Evolutionary conservation across 306 rosid genomes (phyloP).

Genomic region (Quercus berberidifolia): DNA sequence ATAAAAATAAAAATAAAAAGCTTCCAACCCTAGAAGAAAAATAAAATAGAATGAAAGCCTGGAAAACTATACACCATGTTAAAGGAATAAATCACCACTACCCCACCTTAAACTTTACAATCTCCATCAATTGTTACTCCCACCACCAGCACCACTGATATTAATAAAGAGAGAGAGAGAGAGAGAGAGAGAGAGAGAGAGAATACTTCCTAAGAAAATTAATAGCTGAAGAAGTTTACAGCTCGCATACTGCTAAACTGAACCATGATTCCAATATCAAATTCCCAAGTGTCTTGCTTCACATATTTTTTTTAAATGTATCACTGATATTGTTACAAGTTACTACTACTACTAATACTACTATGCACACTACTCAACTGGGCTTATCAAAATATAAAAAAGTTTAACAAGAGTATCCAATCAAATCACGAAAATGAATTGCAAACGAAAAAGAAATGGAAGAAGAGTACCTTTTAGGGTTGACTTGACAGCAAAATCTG

Average conservation of each 20-base stretch:
- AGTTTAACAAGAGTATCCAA: too few species aligned
- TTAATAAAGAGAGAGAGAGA: not conserved
- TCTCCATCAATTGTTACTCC: constrained; percentile 2
- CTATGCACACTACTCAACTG: too few species aligned
- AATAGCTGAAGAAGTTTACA: not conserved
- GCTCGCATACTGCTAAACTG: constrained; percentile 37
- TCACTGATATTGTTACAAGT: too few species aligned
- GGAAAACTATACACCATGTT: constrained; percentile 17
- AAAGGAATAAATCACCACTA: constrained; percentile 10
- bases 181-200: not conserved
- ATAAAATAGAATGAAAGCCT: constrained; percentile 4
- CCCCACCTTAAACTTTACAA: constrained; percentile 10
- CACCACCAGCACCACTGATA: not conserved
- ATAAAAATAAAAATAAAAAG: not conserved
- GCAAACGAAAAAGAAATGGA: too few species aligned
- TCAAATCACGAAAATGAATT: too few species aligned
- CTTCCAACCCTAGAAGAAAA: not conserved
- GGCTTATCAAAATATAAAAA: too few species aligned
- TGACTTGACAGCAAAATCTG: too few species aligned
- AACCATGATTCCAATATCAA: too few species aligned
- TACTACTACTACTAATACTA: too few species aligned
- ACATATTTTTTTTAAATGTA: too few species aligned
- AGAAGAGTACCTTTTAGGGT: too few species aligned
- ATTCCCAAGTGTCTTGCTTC: too few species aligned
- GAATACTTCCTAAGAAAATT: not conserved